Conservation (phyloP, 2,329 filamentous ascomycete genomes). For the Verticillium isaacii region DNA sequence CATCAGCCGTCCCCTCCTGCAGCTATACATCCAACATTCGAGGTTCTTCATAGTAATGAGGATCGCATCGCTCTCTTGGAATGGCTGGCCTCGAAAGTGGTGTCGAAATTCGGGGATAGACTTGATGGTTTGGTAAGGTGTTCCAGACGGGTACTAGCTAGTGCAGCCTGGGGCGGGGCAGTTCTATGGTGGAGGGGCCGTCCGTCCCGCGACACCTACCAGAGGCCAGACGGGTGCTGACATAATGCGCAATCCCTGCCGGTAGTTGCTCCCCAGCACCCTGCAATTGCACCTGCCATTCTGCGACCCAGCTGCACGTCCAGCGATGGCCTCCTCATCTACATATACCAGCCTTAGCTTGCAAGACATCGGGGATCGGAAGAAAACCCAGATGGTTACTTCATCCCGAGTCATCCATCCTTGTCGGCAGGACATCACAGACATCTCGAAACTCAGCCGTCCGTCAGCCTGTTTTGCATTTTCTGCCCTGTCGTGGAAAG, state of each 20-base stretch:
- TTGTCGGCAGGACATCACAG: slow-evolving; percentile 14
- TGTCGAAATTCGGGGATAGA: not conserved
- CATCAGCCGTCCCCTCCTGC: not conserved
- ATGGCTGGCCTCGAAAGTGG: not conserved
- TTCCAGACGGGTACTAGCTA: too few species aligned
- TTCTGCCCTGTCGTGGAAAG: slow-evolving; percentile 7
- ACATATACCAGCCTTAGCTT: not conserved
- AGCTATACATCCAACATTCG: not conserved
- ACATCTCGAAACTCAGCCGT: slow-evolving; percentile 33
- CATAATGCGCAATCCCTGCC: not conserved
- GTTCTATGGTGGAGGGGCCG: not conserved
- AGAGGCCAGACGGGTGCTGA: not conserved
- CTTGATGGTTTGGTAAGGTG: not conserved
- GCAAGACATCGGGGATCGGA: not conserved
- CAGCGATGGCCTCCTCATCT: not conserved
- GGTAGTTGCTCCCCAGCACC: not conserved
- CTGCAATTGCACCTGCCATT: not conserved
- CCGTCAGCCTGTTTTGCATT: slow-evolving; percentile 28
- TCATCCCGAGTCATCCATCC: slow-evolving; percentile 4
- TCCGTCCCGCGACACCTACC: not conserved
- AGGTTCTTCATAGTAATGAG: not conserved
- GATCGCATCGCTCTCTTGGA: not conserved
- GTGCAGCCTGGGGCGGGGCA: too few species aligned
- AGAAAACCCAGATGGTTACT: not conserved
- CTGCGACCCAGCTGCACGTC: not conserved